phyloP scores from a whole-genome alignment of 2,329 filamentous ascomycete genomes.

The Microcera coccophila region DNA sequence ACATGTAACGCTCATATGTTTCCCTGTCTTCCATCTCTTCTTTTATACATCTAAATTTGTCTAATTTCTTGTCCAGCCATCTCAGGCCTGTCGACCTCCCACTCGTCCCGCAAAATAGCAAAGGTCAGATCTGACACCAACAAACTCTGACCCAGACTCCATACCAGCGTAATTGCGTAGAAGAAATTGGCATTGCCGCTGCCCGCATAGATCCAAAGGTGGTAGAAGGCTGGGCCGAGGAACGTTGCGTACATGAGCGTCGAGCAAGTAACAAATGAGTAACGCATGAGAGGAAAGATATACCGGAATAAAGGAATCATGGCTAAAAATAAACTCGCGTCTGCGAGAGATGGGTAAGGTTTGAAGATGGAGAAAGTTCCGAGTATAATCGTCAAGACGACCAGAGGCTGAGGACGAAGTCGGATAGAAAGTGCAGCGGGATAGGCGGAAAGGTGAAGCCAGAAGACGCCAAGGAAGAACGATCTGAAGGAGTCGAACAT shows the following conservation, averaged over 20 bases:
- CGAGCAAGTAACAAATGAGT: slow-evolving; percentile 80
- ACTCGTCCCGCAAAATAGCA: slow-evolving; percentile 85
- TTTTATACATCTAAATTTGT: slow-evolving; percentile 64
- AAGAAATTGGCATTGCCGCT: slow-evolving; percentile 99
- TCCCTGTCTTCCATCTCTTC: slow-evolving; percentile 9
- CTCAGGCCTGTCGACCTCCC: slow-evolving; percentile 87
- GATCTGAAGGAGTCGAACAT: slow-evolving; percentile 98
- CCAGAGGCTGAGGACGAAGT: slow-evolving; percentile 79
- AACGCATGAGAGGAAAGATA: slow-evolving; percentile 87
- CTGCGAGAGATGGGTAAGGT: slow-evolving; percentile 89
- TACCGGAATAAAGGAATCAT: slow-evolving; percentile 85
- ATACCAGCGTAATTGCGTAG: slow-evolving; percentile 98
- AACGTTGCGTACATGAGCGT: slow-evolving; percentile 83
- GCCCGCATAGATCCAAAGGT: slow-evolving; percentile 96
- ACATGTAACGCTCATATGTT: too few species aligned
- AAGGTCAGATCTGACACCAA: slow-evolving; percentile 85
- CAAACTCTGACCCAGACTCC: slow-evolving; percentile 85
- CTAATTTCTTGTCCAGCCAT: slow-evolving; percentile 83
- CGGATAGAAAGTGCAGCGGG: slow-evolving; percentile 81
- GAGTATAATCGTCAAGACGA: slow-evolving; percentile 76
- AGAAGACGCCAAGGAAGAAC: slow-evolving; percentile 97
- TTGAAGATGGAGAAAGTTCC: slow-evolving; percentile 95
- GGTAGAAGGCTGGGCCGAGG: slow-evolving; percentile 90
- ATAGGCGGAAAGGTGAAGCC: slow-evolving; percentile 90
- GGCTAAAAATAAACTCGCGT: slow-evolving; percentile 80